Evolutionary conservation across 805 yeast genomes (phyloP), one percentile per base, ranked within the genome.

Genomic region (Yarrowia deformans): DNA sequence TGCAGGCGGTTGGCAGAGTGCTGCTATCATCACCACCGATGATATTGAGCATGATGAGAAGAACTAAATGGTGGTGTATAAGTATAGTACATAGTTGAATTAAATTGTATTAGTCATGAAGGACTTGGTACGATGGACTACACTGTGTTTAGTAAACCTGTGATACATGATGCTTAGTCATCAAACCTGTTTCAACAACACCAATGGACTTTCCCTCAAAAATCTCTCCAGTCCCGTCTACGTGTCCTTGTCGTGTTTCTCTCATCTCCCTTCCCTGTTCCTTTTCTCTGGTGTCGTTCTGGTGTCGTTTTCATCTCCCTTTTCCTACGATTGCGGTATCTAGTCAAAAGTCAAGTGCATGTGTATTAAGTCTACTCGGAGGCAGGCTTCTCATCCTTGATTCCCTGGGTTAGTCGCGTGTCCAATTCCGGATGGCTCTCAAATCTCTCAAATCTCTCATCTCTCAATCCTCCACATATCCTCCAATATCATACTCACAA

Each of bases 1-100:
- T 1, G 91, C 93, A 8, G 88, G 87, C 16, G 96, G 95, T 1
- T 90, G 94, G 94, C 95, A 90, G 70, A 84, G 91, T 7, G 87
- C 88, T 54, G 93, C 92, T 0, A 79, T 90, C 19, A 63, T 63
- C 37, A 63, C 68, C 32, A 63, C 68, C n/a, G 68, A 63, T 32
- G 37, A 32, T 9, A 32, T 49, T 49, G 54, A 49, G 54, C 19
- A 49, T 8, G 54, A 49, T 1, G 35, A 48, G 35, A 29, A 48
- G 52, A 6, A 49, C 29, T 23, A 23, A 23, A 4, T 23, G 29
- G 29, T 23, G 29, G 29, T 23, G 39, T 32, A 14, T 35, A 8
- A 19, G 45, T 23, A 23, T 14, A 12, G 48, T 45, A 45, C 18
- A 45, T 45, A 46, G 46, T 43, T 40, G n/a, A 40, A 40, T 39